Evolutionary conservation across 441 rosid genomes (phyloP).

Genomic region (Brassica balearica): DNA sequence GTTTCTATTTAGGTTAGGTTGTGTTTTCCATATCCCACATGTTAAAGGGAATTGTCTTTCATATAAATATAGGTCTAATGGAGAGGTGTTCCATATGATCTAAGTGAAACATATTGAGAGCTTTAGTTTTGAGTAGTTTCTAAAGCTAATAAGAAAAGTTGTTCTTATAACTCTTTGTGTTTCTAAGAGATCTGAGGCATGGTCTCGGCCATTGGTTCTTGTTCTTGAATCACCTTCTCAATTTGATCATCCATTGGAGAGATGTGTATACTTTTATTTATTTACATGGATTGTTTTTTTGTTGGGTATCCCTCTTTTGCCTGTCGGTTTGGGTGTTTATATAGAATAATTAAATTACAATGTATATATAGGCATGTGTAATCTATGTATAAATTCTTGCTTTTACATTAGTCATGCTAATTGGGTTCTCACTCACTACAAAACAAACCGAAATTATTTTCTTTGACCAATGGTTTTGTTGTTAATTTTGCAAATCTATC

Average conservation of each 20-base stretch:
- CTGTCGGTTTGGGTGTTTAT: constrained; percentile 30
- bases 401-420: constrained; percentile 14
- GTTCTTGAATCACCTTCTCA: constrained; percentile 26
- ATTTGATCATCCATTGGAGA: constrained; percentile 33
- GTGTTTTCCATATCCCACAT: too few species aligned
- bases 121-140: too few species aligned
- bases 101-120: too few species aligned
- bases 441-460: background rate
- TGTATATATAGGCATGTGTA: background rate
- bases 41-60: too few species aligned
- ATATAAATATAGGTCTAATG: too few species aligned
- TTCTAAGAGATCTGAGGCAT: too few species aligned
- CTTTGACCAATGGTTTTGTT: constrained; percentile 12
- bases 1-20: too few species aligned
- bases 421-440: constrained; percentile 16
- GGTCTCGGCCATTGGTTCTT: constrained; percentile 28
- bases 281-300: constrained; percentile 25
- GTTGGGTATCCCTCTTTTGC: constrained; percentile 15
- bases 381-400: constrained; percentile 4
- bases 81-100: too few species aligned
- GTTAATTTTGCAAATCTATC: constrained; percentile 8
- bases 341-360: constrained; percentile 13
- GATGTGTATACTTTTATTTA: constrained; percentile 9
- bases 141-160: too few species aligned
- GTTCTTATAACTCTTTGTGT: too few species aligned